Evolutionary conservation across 805 yeast species (phyloP).

Genomic region (Kazachstania bromeliacearum): DNA sequence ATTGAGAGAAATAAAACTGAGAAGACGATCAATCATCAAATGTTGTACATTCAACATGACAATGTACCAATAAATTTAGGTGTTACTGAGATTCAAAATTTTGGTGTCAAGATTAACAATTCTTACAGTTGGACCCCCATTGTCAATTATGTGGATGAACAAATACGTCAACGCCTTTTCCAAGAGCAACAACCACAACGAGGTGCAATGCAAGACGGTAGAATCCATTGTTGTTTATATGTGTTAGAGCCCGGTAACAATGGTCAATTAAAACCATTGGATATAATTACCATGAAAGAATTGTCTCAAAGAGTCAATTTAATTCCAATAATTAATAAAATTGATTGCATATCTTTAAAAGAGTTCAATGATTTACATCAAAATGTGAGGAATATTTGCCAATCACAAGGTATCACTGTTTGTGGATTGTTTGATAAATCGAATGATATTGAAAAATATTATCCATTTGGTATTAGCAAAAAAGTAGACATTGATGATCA

Average conservation of each 20-base stretch:
- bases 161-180: conserved; percentile 54
- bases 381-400: conserved; percentile 12
- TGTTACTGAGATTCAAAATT: conserved; percentile 68
- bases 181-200: conserved; percentile 75
- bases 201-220: conserved; percentile 45
- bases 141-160: conserved; percentile 69
- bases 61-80: conserved; percentile 50
- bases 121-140: conserved; percentile 58
- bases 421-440: conserved; percentile 29
- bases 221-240: conserved; percentile 81
- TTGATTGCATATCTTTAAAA: conserved; percentile 42
- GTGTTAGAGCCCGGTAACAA: conserved; percentile 64
- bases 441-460: too few relatives aligned
- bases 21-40: conserved; percentile 29
- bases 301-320: conserved; percentile 65
- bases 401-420: conserved; percentile 41
- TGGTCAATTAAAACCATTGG: conserved; percentile 48
- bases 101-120: conserved; percentile 63
- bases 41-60: conserved; percentile 33
- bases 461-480: too few relatives aligned
- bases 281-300: conserved; percentile 63
- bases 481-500: not conserved
- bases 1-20: not conserved
- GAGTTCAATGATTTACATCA: conserved; percentile 49
- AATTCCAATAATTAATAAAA: conserved; percentile 73